phyloP scores from a whole-genome alignment of 208 protist genomes.

The Trypanosoma platydactyli region DNA sequence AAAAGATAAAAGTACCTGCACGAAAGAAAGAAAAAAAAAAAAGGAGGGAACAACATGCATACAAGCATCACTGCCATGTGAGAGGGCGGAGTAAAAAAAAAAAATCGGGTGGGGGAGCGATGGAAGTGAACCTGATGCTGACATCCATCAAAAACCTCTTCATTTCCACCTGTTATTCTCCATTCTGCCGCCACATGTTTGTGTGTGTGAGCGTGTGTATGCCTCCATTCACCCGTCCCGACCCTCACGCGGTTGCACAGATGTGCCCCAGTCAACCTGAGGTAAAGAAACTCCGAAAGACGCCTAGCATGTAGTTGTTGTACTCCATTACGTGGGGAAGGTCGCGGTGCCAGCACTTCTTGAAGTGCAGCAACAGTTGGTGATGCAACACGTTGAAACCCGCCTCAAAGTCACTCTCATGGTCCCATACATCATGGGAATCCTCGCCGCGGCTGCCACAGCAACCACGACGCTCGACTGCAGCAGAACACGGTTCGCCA shows the following conservation, averaged over 20 bases:
- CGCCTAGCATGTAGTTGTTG: conserved; percentile 67
- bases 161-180: not conserved
- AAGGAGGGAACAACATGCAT: no score
- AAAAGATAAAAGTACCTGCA: no score
- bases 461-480: conserved; percentile 4
- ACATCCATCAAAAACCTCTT: no score
- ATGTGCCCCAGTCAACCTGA: conserved; percentile 20
- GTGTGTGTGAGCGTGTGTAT: not conserved
- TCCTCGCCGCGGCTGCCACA: not conserved
- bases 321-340: conserved; percentile 86
- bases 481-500: not conserved
- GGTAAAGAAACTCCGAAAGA: conserved; percentile 71
- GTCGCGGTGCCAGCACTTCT: conserved; percentile 76
- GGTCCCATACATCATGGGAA: not conserved
- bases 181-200: not conserved
- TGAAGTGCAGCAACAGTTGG: conserved; percentile 77
- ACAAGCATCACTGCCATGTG: no score
- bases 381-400: conserved; percentile 80
- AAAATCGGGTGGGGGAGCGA: no score
- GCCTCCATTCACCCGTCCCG: conserved; percentile 5
- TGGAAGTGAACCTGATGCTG: no score
- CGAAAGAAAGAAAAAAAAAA: no score
- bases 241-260: not conserved
- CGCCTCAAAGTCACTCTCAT: conserved; percentile 47
- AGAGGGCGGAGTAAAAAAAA: no score